Base-by-base conservation (phyloP, 805 yeast species). In the Metschnikowia reukaufii region DNA sequence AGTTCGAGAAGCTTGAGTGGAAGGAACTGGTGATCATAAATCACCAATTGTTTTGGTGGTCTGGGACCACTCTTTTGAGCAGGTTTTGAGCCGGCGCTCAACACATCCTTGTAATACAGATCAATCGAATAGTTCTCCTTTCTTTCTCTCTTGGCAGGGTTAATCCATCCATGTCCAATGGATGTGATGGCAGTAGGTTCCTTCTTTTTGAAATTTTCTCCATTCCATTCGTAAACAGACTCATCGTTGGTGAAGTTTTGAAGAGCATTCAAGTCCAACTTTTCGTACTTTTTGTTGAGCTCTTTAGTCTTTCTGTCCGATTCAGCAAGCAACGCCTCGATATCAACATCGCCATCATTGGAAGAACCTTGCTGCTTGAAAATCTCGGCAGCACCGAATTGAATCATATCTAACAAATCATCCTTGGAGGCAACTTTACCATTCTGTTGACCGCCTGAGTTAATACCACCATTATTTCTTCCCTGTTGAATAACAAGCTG, bases 1-100 rank as follows among this genome's bases (percentile, higher is more conserved):
- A 94, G 63, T 45, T 86, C 89, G 53, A 79, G 74, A 38, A 94
- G 69, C 60, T 86, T 78, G n/a, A 83, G 76, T 0, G 96, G 89
- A 64, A 78, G 88, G 58, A 94, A 88, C 66, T 94, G 99, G 66
- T 91, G 97, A 61, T 94, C 96, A 61, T 86, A 88, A 33, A 88
- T 73, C 48, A 82, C 83, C 50, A 87, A 71, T 57, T 88, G 94
- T 60, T 85, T 88, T 31, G 98, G 97, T 36, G 95, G 88, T 51
- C 78, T 80, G 15, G 96, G 94, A 1, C 84, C 86, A 8, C 78
- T 49, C 36, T 75, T 72, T 42, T 71, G 70, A 44, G 72, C 62
- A 10, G 56, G 49, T 16, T 56, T 53, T 30, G 73, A 57, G 5
- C 92, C 89, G 1, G 89, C 79, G 56, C 83, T 81, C 57, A 91